These are phyloP conservation scores for Aureobasidium lini DNA, from an alignment of 2,329 filamentous ascomycete species.

Conservation along the genomic window DNA sequence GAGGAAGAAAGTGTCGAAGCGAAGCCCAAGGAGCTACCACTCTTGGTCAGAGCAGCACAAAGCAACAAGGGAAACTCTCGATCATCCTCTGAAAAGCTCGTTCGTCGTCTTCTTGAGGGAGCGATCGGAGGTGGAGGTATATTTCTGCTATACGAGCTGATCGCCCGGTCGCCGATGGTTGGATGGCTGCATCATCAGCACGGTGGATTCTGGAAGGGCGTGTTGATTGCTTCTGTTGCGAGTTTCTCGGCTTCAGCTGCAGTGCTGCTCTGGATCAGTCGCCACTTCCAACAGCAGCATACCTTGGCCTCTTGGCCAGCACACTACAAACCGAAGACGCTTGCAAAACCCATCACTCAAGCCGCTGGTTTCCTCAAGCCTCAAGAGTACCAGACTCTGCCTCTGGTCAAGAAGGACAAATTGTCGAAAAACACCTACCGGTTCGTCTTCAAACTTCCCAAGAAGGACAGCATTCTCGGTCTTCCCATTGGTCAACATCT, in stretches of 20 bases:
- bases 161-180: too few species aligned
- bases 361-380: slow-evolving; percentile 44
- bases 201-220: not conserved
- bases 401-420: slow-evolving; percentile 27
- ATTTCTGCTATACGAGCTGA: too few species aligned
- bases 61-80: too few species aligned
- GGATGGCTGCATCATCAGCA: too few species aligned
- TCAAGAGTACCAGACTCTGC: slow-evolving; percentile 40
- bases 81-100: too few species aligned
- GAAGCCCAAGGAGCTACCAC: too few species aligned
- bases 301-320: not conserved
- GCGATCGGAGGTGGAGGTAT: too few species aligned
- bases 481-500: slow-evolving; percentile 25
- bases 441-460: slow-evolving; percentile 23
- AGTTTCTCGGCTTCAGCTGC: not conserved
- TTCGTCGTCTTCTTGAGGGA: too few species aligned
- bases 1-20: not conserved
- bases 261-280: not conserved
- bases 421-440: slow-evolving; percentile 18
- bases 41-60: too few species aligned
- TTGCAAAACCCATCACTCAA: not conserved
- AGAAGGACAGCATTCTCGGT: slow-evolving; percentile 22
- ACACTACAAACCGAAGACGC: not conserved
- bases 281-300: not conserved
- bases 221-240: not conserved